Percentiles rank a stretch among this genome's conserved stretches.
These are phyloP conservation scores for Manihot esculenta DNA, from an alignment of 441 rosid genomes.

Conservation along the genomic window DNA sequence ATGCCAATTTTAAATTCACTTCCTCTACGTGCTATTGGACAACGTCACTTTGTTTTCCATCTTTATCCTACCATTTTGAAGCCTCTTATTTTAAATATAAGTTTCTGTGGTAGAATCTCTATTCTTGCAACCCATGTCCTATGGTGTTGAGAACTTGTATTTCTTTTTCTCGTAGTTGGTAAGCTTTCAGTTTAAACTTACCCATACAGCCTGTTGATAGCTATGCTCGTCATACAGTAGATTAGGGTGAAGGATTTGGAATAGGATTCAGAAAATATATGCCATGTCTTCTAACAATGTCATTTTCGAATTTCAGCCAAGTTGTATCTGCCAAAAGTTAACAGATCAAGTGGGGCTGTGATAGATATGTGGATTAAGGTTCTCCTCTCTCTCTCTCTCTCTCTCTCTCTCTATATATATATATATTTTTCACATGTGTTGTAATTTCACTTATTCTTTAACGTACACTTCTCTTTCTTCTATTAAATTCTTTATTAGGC, in stretches of 20 bases:
- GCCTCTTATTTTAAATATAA: not conserved
- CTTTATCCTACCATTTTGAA: not conserved
- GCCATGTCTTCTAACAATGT: constrained; percentile 16
- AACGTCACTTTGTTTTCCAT: not conserved
- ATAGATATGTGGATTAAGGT: constrained; percentile 93
- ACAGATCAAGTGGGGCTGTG: constrained; percentile 68
- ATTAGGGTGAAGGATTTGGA: not conserved
- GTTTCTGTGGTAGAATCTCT: not conserved
- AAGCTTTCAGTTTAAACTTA: not conserved
- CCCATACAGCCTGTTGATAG: constrained; percentile 1
- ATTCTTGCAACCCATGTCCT: not conserved
- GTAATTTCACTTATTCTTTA: not conserved
- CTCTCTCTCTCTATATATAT: not conserved
- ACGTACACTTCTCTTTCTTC: not conserved
- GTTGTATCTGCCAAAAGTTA: constrained; percentile 71
- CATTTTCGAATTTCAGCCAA: constrained; percentile 57
- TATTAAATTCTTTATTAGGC: constrained; percentile 47
- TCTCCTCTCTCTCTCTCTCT: not conserved
- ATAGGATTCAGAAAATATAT: not conserved
- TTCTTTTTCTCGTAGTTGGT: not conserved
- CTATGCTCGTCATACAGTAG: not conserved
- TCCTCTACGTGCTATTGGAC: not conserved
- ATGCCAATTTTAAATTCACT: not conserved
- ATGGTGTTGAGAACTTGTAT: not conserved
- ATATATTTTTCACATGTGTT: not conserved